These are phyloP conservation scores for Tetradesmus obliquus DNA, from an alignment of 139 green algal genomes.

Conservation along the genomic window DNA sequence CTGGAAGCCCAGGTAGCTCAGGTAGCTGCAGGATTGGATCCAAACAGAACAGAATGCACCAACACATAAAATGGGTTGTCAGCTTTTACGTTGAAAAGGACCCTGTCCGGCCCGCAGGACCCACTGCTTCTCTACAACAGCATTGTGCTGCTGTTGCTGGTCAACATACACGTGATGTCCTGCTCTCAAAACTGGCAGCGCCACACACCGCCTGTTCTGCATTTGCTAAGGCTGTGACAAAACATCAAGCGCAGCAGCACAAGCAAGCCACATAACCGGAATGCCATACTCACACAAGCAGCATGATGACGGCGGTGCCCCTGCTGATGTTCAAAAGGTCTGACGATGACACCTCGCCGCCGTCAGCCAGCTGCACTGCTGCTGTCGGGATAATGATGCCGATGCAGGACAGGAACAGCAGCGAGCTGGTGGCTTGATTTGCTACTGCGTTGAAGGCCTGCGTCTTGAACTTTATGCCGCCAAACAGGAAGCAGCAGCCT, in stretches of 20 bases:
- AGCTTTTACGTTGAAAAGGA: background rate
- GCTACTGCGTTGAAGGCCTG: constrained; percentile 82
- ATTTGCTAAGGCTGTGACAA: too few species aligned
- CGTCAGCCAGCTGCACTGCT: constrained; percentile 37
- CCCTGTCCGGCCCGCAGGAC: background rate
- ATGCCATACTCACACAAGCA: constrained; percentile 43
- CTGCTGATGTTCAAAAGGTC: constrained; percentile 52
- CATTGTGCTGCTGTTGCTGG: too few species aligned
- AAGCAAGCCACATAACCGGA: too few species aligned
- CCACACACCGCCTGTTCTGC: too few species aligned
- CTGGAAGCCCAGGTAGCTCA: constrained; percentile 87
- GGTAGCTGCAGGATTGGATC: constrained; percentile 63
- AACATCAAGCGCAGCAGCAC: too few species aligned
- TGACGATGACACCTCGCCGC: background rate
- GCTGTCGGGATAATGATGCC: constrained; percentile 82
- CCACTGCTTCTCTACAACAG: background rate
- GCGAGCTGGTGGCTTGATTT: constrained; percentile 76
- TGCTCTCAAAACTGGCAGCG: too few species aligned
- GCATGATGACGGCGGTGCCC: constrained; percentile 52
- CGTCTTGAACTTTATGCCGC: constrained; percentile 73
- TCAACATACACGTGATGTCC: too few species aligned
- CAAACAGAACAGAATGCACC: background rate
- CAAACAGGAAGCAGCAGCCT: constrained; percentile 90
- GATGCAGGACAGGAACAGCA: constrained; percentile 89
- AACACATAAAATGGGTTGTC: background rate